phyloP scores from a whole-genome alignment of 108 stramenopile genomes.

The Fistulifera solaris region DNA sequence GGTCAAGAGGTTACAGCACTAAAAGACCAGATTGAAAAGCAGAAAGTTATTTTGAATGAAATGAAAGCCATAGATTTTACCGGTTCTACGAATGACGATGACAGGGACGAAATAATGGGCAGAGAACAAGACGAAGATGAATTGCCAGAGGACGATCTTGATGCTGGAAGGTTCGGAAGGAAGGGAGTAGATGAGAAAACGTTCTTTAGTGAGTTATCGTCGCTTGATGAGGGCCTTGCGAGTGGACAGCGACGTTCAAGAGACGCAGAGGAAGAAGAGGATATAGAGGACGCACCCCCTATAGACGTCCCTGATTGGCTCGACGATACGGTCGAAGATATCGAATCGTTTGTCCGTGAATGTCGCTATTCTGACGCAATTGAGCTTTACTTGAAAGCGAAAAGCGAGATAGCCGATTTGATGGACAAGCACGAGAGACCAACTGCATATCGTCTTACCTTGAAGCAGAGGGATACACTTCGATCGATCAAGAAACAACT shows the following conservation, averaged over 20 bases:
- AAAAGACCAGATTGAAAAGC: slow-evolving; percentile 57
- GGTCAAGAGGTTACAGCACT: slow-evolving; percentile 66
- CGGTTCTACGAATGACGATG: slow-evolving; percentile 35
- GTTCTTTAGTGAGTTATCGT: slow-evolving; percentile 5
- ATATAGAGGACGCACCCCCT: slow-evolving; percentile 15
- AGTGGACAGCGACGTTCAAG: slow-evolving; percentile 6
- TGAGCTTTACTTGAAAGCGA: slow-evolving; percentile 64
- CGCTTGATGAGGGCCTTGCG: not conserved
- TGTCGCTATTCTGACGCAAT: slow-evolving; percentile 75
- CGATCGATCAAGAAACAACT: not conserved
- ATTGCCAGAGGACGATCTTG: slow-evolving; percentile 5
- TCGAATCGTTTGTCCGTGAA: slow-evolving; percentile 70
- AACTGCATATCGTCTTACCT: slow-evolving; percentile 9
- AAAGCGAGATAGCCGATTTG: slow-evolving; percentile 52
- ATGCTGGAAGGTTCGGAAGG: not conserved
- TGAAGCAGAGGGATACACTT: not conserved
- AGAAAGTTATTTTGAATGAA: slow-evolving; percentile 64
- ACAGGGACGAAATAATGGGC: slow-evolving; percentile 26
- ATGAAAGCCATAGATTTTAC: slow-evolving; percentile 84
- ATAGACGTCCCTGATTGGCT: slow-evolving; percentile 71
- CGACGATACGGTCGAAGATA: slow-evolving; percentile 65
- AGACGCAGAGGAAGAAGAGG: slow-evolving; percentile 1
- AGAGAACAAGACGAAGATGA: slow-evolving; percentile 27
- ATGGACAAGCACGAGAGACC: slow-evolving; percentile 24
- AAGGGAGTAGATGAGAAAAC: not conserved